Percentiles rank a stretch among this genome's conserved stretches.
phyloP scores from a whole-genome alignment of 2,329 filamentous ascomycete species.

The Aureobasidium sp. region DNA sequence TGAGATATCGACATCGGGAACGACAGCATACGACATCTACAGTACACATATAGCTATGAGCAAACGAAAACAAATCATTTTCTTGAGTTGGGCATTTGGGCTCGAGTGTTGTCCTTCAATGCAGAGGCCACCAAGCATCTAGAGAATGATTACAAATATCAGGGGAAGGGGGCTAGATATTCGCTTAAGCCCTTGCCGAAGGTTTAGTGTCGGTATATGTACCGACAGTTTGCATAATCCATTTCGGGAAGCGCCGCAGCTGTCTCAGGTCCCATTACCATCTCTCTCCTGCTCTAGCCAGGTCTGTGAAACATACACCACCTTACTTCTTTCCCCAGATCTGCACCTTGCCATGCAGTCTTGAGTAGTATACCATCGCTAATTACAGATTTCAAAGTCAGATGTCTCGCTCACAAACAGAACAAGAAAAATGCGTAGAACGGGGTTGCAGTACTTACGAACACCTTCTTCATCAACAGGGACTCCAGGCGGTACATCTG shows the following conservation, averaged over 20 bases:
- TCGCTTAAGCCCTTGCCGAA: background rate
- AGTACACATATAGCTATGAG: background rate
- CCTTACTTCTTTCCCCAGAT: background rate
- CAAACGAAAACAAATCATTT: background rate
- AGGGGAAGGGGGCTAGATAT: too few species aligned
- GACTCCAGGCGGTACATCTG: background rate
- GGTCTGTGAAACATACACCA: too few species aligned
- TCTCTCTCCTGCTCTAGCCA: too few species aligned
- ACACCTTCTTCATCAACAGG: background rate
- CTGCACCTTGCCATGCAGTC: background rate
- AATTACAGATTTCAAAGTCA: background rate
- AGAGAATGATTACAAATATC: too few species aligned
- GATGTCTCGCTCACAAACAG: too few species aligned
- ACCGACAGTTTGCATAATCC: background rate
- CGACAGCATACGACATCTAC: background rate
- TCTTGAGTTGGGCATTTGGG: too few species aligned
- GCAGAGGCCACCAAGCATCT: too few species aligned
- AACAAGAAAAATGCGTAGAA: too few species aligned
- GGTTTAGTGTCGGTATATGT: slow-evolving; percentile 1
- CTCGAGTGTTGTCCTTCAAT: too few species aligned
- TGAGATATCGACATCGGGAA: background rate
- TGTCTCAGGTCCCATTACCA: too few species aligned
- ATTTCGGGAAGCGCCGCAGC: background rate
- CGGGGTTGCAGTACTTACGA: background rate
- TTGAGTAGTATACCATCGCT: background rate